These are phyloP conservation scores for Pelargonium fulgidum DNA, from an alignment of 441 rosid genomes.

Conservation along the genomic window DNA sequence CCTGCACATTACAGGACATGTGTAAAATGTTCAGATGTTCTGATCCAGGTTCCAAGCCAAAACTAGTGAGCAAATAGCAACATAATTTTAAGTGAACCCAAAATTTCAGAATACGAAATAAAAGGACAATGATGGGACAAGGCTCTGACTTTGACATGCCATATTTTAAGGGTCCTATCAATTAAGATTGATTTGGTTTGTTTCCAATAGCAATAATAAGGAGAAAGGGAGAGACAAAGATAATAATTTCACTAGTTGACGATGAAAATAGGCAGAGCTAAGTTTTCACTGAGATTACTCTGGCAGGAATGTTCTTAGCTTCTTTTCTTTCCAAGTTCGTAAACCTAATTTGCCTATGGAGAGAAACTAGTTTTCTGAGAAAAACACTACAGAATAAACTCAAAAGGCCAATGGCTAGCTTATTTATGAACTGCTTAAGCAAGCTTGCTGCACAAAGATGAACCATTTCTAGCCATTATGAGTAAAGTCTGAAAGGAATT, in stretches of 20 bases:
- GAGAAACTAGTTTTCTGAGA: too few species aligned
- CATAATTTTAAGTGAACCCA: not conserved
- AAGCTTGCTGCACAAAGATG: too few species aligned
- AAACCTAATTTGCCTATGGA: too few species aligned
- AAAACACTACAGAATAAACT: too few species aligned
- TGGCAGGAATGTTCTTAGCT: too few species aligned
- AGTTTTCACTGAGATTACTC: too few species aligned
- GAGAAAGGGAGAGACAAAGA: not conserved
- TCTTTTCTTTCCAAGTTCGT: too few species aligned
- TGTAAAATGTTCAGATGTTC: conserved; percentile 10
- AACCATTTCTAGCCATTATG: too few species aligned
- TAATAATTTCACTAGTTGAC: not conserved
- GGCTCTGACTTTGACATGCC: not conserved
- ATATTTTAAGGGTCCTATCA: not conserved
- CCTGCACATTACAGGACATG: conserved; percentile 37
- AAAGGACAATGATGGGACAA: not conserved
- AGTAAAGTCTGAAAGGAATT: too few species aligned
- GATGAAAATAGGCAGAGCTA: not conserved
- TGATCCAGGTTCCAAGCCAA: conserved; percentile 1
- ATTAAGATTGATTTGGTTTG: not conserved
- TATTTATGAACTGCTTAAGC: too few species aligned
- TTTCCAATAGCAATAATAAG: not conserved
- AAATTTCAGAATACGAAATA: not conserved
- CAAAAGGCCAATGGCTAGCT: too few species aligned
- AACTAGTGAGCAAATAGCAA: not conserved